These are phyloP conservation scores for Cladophialophora yegresii DNA, from an alignment of 2,329 filamentous ascomycete species.

Conservation along the genomic window DNA sequence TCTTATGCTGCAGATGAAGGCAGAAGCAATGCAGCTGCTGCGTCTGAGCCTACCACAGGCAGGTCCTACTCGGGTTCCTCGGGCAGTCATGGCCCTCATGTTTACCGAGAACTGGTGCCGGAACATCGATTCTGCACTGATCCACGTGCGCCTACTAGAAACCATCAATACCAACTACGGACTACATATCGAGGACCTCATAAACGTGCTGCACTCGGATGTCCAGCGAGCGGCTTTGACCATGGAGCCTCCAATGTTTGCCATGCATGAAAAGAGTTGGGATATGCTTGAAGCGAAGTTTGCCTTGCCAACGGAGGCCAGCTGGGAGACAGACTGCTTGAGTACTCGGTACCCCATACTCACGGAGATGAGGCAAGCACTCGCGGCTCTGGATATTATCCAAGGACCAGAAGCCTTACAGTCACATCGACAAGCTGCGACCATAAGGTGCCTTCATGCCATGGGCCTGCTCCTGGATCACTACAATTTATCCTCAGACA, in stretches of 20 bases:
- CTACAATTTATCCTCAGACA: slow-evolving; percentile 11
- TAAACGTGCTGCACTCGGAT: slow-evolving; percentile 17
- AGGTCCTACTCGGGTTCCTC: slow-evolving; percentile 1
- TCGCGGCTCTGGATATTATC: slow-evolving; percentile 6
- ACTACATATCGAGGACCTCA: slow-evolving; percentile 8
- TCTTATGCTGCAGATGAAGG: slow-evolving; percentile 19
- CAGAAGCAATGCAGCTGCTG: slow-evolving; percentile 16
- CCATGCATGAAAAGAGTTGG: slow-evolving; percentile 11
- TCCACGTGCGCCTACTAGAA: slow-evolving; percentile 16
- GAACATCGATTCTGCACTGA: slow-evolving; percentile 4
- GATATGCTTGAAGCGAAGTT: slow-evolving; percentile 10
- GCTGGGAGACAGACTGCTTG: background rate
- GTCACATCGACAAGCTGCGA: slow-evolving; percentile 6
- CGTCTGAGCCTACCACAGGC: slow-evolving; percentile 9
- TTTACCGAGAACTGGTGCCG: slow-evolving; percentile 18
- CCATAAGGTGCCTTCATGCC: slow-evolving; percentile 15
- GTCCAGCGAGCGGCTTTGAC: slow-evolving; percentile 16
- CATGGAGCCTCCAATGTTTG: slow-evolving; percentile 5
- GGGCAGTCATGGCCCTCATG: slow-evolving; percentile 14
- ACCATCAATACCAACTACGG: slow-evolving; percentile 12
- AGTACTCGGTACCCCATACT: background rate
- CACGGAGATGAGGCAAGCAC: slow-evolving; percentile 10
- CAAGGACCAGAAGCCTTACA: background rate
- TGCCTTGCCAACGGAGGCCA: background rate
- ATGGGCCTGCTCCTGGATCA: slow-evolving; percentile 9